These are phyloP conservation scores for Xylaria bambusicola DNA, from an alignment of 495 filamentous ascomycete genomes.

Conservation along the genomic window DNA sequence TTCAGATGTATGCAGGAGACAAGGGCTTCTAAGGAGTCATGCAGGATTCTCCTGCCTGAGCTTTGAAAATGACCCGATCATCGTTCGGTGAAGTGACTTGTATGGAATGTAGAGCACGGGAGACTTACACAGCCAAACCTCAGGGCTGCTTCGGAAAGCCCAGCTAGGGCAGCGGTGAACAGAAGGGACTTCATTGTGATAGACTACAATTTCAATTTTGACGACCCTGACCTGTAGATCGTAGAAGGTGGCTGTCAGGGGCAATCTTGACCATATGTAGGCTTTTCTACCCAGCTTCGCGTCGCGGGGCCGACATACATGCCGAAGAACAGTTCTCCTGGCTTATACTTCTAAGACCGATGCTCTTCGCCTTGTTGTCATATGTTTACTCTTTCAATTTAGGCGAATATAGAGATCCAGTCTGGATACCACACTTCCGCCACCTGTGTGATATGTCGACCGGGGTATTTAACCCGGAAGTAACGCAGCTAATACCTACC, in stretches of 20 bases:
- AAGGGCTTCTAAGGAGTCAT: too few species aligned
- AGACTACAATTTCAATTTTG: slow-evolving; percentile 6
- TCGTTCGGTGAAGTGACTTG: too few species aligned
- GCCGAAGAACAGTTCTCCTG: slow-evolving; percentile 22
- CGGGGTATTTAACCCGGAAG: slow-evolving; percentile 14
- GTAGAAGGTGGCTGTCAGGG: slow-evolving; percentile 1
- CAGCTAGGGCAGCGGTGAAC: slow-evolving; percentile 38
- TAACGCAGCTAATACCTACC: neutral
- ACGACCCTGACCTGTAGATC: slow-evolving; percentile 3
- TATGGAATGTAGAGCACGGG: neutral
- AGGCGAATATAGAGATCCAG: slow-evolving; percentile 23
- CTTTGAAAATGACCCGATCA: too few species aligned
- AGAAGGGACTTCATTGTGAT: slow-evolving; percentile 50
- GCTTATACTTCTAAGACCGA: slow-evolving; percentile 17
- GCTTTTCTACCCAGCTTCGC: neutral
- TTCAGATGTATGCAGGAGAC: too few species aligned
- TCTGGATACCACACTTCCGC: slow-evolving; percentile 26
- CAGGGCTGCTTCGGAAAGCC: slow-evolving; percentile 46
- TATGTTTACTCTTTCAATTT: slow-evolving; percentile 27
- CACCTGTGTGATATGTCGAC: slow-evolving; percentile 14
- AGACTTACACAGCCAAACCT: slow-evolving; percentile 45
- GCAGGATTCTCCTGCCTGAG: too few species aligned
- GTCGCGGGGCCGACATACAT: too few species aligned
- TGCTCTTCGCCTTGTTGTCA: slow-evolving; percentile 12
- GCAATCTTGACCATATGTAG: slow-evolving; percentile 12